phyloP scores from a whole-genome alignment of 2,329 filamentous ascomycete species.

The Truncatella angustata region DNA sequence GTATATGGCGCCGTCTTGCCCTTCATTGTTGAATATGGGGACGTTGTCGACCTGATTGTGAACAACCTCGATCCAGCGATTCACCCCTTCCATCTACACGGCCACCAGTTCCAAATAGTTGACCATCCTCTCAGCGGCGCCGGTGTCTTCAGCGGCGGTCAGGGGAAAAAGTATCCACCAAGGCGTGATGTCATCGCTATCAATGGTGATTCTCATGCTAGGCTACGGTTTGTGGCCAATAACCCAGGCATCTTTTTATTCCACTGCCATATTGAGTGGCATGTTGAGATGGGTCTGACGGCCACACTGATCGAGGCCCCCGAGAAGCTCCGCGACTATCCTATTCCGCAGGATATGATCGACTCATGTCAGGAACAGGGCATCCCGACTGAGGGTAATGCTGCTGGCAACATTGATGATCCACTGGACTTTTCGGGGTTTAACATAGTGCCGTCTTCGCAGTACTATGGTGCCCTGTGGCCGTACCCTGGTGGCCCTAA shows the following conservation, averaged over 20 bases:
- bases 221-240: slow-evolving; percentile 49
- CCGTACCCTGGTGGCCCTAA: not conserved
- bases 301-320: slow-evolving; percentile 56
- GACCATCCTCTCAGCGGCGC: slow-evolving; percentile 34
- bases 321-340: slow-evolving; percentile 51
- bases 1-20: slow-evolving; percentile 44
- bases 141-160: slow-evolving; percentile 34
- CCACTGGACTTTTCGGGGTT: slow-evolving; percentile 23
- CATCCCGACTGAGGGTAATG: slow-evolving; percentile 59
- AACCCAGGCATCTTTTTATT: slow-evolving; percentile 56
- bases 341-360: slow-evolving; percentile 59
- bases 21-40: slow-evolving; percentile 35
- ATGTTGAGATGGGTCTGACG: slow-evolving; percentile 57
- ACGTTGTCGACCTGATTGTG: slow-evolving; percentile 45
- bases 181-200: slow-evolving; percentile 37
- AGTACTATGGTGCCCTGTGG: slow-evolving; percentile 5
- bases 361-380: slow-evolving; percentile 41
- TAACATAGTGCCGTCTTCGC: slow-evolving; percentile 25
- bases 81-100: slow-evolving; percentile 55
- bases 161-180: slow-evolving; percentile 29
- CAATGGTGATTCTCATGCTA: slow-evolving; percentile 42
- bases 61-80: slow-evolving; percentile 47
- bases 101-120: slow-evolving; percentile 55
- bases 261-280: slow-evolving; percentile 62
- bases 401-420: slow-evolving; percentile 48